phyloP scores from a whole-genome alignment of 148 eudicot genomes.

The Polygonum maritimum region DNA sequence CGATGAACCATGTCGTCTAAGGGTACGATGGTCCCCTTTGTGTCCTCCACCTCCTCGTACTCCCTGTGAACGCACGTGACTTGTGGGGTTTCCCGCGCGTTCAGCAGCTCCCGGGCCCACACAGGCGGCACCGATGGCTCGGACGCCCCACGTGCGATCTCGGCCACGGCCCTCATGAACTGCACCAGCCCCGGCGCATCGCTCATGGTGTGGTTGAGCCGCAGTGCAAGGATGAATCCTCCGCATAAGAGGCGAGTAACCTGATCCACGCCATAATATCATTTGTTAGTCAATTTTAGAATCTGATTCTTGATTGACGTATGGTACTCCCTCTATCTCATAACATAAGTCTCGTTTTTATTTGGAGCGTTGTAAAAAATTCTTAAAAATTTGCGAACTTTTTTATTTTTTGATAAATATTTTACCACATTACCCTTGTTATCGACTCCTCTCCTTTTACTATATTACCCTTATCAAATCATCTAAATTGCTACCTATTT shows the following conservation, averaged over 20 bases:
- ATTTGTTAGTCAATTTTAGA: no score
- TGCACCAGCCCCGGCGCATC: constrained; percentile 10
- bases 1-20: constrained; percentile 1
- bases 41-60: constrained; percentile 6
- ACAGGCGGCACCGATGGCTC: constrained; percentile 10
- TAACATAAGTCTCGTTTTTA: no score
- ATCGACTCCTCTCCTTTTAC: no score
- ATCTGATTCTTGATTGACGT: no score
- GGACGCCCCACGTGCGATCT: constrained; percentile 7
- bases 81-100: constrained; percentile 2
- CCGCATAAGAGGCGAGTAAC: constrained; percentile 18
- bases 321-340: no score
- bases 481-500: no score
- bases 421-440: no score
- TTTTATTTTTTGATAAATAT: no score
- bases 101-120: constrained; percentile 16
- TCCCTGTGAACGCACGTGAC: constrained; percentile 10
- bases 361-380: no score
- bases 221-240: constrained; percentile 13
- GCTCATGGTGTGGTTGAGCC: constrained; percentile 16
- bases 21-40: not conserved
- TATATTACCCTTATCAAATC: no score
- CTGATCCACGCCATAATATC: not conserved
- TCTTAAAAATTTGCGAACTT: no score
- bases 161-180: constrained; percentile 9